Evolutionary conservation across 1,284 basidiomycete species (phyloP).

Genomic region (Quambalaria eucalypti): DNA sequence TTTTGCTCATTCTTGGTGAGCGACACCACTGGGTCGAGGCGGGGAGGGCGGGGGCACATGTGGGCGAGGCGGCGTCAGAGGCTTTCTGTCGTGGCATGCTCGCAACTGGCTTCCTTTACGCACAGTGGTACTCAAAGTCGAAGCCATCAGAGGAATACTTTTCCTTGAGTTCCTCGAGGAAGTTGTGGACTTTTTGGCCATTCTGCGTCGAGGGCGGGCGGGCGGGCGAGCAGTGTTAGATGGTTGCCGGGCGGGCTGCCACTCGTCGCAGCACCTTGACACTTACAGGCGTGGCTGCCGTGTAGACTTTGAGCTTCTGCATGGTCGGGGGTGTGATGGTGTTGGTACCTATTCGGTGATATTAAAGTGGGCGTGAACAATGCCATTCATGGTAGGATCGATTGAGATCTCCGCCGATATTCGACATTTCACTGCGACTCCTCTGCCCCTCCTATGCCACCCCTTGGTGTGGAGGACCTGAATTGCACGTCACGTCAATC

Average conservation of each 20-base stretch:
- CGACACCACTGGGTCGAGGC: not conserved
- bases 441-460: too few species aligned
- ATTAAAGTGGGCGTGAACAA: not conserved
- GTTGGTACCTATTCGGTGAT: not conserved
- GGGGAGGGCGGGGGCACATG: not conserved
- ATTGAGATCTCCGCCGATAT: too few species aligned
- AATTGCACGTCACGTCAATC: too few species aligned
- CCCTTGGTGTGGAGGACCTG: too few species aligned
- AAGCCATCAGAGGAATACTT: slow-evolving; percentile 14
- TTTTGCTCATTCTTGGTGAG: slow-evolving; percentile 19
- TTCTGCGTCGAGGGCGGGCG: slow-evolving; percentile 10
- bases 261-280: not conserved
- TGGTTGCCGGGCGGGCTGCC: not conserved
- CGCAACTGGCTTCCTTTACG: not conserved
- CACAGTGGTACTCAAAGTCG: slow-evolving; percentile 15
- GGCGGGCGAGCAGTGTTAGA: not conserved
- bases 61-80: not conserved
- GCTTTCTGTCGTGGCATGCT: not conserved
- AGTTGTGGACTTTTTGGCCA: slow-evolving; percentile 9
- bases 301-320: not conserved
- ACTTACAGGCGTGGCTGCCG: not conserved
- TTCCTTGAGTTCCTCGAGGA: slow-evolving; percentile 22
- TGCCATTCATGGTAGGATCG: not conserved
- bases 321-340: not conserved
- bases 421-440: too few species aligned